Conservation (phyloP, 2,329 filamentous ascomycete species). For the Aspergillus intermedius region DNA sequence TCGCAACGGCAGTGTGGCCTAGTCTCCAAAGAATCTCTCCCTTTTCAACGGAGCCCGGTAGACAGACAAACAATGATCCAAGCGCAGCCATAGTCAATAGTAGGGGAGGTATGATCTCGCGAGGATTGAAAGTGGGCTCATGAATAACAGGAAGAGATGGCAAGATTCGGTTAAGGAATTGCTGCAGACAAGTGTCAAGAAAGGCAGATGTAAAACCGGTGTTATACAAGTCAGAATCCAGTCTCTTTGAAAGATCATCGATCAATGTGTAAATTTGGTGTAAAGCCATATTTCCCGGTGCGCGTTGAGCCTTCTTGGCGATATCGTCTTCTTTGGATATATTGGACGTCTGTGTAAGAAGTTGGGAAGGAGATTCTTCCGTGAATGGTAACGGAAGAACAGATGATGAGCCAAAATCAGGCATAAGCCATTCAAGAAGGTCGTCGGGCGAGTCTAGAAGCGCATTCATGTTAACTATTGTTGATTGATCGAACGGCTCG, state of each 20-base stretch:
- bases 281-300: constrained; percentile 9
- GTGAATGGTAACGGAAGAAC: constrained; percentile 5
- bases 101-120: constrained; percentile 10
- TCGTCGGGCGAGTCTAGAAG: constrained; percentile 4
- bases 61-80: constrained; percentile 13
- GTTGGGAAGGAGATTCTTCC: constrained; percentile 1
- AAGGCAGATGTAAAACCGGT: constrained; percentile 13
- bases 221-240: constrained; percentile 11
- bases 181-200: constrained; percentile 13
- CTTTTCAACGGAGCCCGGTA: constrained; percentile 8
- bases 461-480: neutral
- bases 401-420: constrained; percentile 6
- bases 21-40: constrained; percentile 17
- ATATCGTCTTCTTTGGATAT: neutral
- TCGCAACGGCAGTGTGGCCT: constrained; percentile 14
- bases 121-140: constrained; percentile 9
- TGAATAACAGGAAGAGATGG: constrained; percentile 13
- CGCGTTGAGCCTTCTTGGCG: neutral
- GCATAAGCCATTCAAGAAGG: constrained; percentile 12
- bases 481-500: neutral
- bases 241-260: constrained; percentile 12
- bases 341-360: neutral
- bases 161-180: constrained; percentile 11
- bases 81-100: constrained; percentile 15
- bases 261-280: constrained; percentile 12